Evolutionary conservation across 2,329 filamentous ascomycete genomes (phyloP).

Genomic region (Blastomyces parvus): DNA sequence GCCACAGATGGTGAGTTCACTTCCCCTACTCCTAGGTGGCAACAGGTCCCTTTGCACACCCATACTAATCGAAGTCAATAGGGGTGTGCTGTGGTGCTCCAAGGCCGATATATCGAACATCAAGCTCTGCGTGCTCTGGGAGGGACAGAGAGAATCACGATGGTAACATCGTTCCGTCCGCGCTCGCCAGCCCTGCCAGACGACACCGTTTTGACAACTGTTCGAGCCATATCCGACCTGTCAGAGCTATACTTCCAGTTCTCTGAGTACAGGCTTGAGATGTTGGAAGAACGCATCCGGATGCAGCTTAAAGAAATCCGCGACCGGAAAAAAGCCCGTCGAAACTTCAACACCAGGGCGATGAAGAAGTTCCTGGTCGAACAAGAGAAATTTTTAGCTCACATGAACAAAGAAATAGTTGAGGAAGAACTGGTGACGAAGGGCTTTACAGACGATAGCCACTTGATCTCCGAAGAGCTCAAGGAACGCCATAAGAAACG

Average conservation of each 20-base stretch:
- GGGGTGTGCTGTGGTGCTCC: constrained; percentile 56
- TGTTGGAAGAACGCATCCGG: constrained; percentile 50
- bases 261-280: constrained; percentile 53
- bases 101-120: constrained; percentile 59
- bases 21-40: neutral
- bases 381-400: constrained; percentile 26
- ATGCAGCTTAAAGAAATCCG: constrained; percentile 33
- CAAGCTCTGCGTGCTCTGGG: constrained; percentile 52
- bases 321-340: constrained; percentile 26
- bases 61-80: constrained; percentile 23
- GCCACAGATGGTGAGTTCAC: constrained; percentile 46
- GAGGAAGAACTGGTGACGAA: constrained; percentile 32
- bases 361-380: constrained; percentile 22
- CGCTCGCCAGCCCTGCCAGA: constrained; percentile 46
- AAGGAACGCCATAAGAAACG: constrained; percentile 21
- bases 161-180: constrained; percentile 58
- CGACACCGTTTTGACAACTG: constrained; percentile 52
- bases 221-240: constrained; percentile 50
- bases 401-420: constrained; percentile 35
- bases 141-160: constrained; percentile 52
- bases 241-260: constrained; percentile 53
- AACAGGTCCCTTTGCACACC: neutral
- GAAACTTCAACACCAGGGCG: constrained; percentile 25
- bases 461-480: constrained; percentile 31
- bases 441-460: constrained; percentile 29